phyloP scores from a whole-genome alignment of 2,329 filamentous ascomycete species.

The Rhexocercosporidium sp. region DNA sequence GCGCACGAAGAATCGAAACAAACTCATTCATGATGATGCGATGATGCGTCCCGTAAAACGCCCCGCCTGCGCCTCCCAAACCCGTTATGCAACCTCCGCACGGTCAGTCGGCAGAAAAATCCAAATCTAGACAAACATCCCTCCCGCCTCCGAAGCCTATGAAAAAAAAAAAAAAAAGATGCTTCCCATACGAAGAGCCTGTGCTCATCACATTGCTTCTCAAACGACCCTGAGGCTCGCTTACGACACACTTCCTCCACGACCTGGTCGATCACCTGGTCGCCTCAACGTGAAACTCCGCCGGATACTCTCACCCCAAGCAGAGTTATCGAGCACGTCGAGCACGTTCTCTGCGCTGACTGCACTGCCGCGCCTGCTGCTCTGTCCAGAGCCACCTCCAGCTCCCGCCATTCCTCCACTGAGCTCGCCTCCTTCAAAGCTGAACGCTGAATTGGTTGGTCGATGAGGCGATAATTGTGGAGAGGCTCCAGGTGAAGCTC shows the following conservation, averaged over 20 bases:
- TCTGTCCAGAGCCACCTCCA: conserved; percentile 43
- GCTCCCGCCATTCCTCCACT: conserved; percentile 18
- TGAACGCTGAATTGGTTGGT: conserved; percentile 42
- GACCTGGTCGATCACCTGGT: conserved; percentile 41
- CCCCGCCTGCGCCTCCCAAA: conserved; percentile 28
- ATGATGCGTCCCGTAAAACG: conserved; percentile 28
- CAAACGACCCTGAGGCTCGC: conserved; percentile 29
- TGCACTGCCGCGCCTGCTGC: conserved; percentile 67
- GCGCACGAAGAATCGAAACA: conserved; percentile 23
- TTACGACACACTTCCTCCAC: conserved; percentile 27
- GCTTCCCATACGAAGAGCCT: neutral
- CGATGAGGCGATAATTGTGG: conserved; percentile 43
- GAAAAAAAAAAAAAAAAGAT: neutral
- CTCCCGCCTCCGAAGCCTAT: conserved; percentile 17
- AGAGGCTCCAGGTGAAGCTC: conserved; percentile 26
- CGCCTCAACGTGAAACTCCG: conserved; percentile 78
- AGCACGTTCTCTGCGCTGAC: conserved; percentile 80
- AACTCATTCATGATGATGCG: conserved; percentile 21
- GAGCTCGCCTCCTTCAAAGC: conserved; percentile 38
- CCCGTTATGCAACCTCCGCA: conserved; percentile 30
- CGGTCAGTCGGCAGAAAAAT: conserved; percentile 24
- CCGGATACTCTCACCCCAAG: conserved; percentile 92
- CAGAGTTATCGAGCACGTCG: conserved; percentile 84
- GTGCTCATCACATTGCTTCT: conserved; percentile 24
- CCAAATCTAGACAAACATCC: conserved; percentile 25